These are phyloP conservation scores for Hypoxylon sp. DNA, from an alignment of 2,329 filamentous ascomycete species.

Conservation along the genomic window DNA sequence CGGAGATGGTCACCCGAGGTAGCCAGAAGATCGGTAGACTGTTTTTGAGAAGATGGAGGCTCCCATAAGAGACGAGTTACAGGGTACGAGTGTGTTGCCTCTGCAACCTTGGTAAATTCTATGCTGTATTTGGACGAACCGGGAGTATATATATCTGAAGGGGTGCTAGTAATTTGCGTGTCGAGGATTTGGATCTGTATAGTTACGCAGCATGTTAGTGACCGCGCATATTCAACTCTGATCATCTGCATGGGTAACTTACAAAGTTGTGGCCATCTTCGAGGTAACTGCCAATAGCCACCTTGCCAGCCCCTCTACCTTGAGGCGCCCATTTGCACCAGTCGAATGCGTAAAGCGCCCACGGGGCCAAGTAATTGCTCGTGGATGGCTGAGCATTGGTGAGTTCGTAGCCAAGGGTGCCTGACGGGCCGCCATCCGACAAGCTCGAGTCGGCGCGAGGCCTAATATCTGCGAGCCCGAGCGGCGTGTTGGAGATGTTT, in stretches of 20 bases:
- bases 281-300: constrained; percentile 94
- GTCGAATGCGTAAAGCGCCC: constrained; percentile 96
- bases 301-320: constrained; percentile 82
- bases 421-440: constrained; percentile 73
- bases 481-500: constrained; percentile 80
- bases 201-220: constrained; percentile 33
- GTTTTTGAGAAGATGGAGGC: constrained; percentile 91
- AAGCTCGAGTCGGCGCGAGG: constrained; percentile 84
- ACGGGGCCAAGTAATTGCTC: constrained; percentile 92
- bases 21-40: constrained; percentile 91
- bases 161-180: constrained; percentile 77
- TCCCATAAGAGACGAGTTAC: constrained; percentile 97
- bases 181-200: constrained; percentile 94
- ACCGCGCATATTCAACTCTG: not conserved
- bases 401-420: constrained; percentile 70
- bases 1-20: constrained; percentile 95
- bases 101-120: constrained; percentile 92
- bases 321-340: constrained; percentile 98
- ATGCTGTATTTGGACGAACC: constrained; percentile 78
- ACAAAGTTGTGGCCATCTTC: constrained; percentile 99
- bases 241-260: constrained; percentile 45
- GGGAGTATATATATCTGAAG: constrained; percentile 72
- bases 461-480: constrained; percentile 91
- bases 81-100: constrained; percentile 97
- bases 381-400: constrained; percentile 73